phyloP scores from a whole-genome alignment of 768 basidiomycete genomes.

The Lyophyllum semitale region DNA sequence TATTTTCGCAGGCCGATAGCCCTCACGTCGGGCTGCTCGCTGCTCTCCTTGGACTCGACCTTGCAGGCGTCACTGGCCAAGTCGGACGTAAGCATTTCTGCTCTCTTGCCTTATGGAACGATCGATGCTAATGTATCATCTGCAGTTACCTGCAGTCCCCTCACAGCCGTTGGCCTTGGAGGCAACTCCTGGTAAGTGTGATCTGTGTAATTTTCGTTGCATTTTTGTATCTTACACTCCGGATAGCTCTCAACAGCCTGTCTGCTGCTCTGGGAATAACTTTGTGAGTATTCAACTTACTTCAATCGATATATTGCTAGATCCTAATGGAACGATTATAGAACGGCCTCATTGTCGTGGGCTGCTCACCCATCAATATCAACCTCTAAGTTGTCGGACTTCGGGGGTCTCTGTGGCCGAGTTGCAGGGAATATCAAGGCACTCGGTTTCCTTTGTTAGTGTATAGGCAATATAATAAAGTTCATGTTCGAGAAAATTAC shows the following conservation, averaged over 20 bases:
- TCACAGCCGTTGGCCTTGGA: conserved; percentile 10
- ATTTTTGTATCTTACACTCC: background rate
- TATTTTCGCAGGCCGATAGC: background rate
- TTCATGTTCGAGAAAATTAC: too few species aligned
- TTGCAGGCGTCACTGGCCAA: background rate
- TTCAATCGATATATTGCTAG: background rate
- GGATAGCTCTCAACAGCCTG: conserved; percentile 15
- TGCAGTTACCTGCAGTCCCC: conserved; percentile 12
- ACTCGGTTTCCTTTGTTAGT: too few species aligned
- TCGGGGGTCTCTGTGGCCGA: background rate
- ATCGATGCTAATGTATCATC: background rate
- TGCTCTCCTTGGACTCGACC: background rate
- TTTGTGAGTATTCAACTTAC: conserved; percentile 12
- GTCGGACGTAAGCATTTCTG: background rate
- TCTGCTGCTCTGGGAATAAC: conserved; percentile 18
- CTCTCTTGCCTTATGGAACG: background rate
- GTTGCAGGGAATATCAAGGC: too few species aligned
- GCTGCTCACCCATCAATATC: conserved; percentile 9
- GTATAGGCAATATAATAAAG: too few species aligned
- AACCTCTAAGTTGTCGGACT: background rate
- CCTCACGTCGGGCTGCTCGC: background rate
- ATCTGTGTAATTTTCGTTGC: background rate
- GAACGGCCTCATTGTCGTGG: conserved; percentile 9
- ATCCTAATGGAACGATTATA: background rate
- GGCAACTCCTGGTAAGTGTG: conserved; percentile 14